These are phyloP conservation scores for Penstemon eatonii DNA, from an alignment of 257 asterid species.

Conservation along the genomic window DNA sequence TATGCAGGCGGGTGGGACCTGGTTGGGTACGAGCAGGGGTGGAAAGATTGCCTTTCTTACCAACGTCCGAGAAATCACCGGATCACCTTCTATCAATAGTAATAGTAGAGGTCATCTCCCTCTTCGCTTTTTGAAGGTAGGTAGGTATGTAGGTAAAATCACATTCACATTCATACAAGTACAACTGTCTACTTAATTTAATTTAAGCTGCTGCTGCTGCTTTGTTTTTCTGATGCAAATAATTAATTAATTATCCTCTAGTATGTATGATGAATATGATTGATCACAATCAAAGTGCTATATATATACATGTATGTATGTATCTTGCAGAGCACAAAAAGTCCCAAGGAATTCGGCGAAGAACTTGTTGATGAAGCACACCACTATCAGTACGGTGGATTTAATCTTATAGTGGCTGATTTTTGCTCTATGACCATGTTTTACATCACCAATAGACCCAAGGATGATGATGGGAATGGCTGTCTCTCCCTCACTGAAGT, in stretches of 20 bases:
- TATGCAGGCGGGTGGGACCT: conserved; percentile 75
- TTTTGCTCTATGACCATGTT: conserved; percentile 65
- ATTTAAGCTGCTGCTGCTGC: too few species aligned
- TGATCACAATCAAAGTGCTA: too few species aligned
- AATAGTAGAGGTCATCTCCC: conserved; percentile 77
- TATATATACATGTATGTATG: too few species aligned
- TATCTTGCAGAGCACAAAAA: conserved; percentile 49
- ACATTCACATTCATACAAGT: too few species aligned
- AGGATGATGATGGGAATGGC: conserved; percentile 27
- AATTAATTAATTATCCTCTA: too few species aligned
- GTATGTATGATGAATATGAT: too few species aligned
- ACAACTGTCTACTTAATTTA: too few species aligned
- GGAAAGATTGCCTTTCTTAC: conserved; percentile 79
- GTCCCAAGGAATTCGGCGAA: conserved; percentile 64
- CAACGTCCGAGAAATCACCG: conserved; percentile 59
- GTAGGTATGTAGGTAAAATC: conserved; percentile 51
- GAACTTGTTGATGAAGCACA: conserved; percentile 54
- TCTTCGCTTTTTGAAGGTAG: conserved; percentile 68
- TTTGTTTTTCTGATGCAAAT: too few species aligned
- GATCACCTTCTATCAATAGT: conserved; percentile 26
- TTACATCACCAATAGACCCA: conserved; percentile 75
- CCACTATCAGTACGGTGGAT: conserved; percentile 47
- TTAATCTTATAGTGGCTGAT: conserved; percentile 76
- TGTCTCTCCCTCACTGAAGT: conserved; percentile 40
- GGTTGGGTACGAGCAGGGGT: conserved; percentile 56